Conservation (phyloP, 192 early-diverging fungal genomes). For the Thoreauomyces humboldtii region DNA sequence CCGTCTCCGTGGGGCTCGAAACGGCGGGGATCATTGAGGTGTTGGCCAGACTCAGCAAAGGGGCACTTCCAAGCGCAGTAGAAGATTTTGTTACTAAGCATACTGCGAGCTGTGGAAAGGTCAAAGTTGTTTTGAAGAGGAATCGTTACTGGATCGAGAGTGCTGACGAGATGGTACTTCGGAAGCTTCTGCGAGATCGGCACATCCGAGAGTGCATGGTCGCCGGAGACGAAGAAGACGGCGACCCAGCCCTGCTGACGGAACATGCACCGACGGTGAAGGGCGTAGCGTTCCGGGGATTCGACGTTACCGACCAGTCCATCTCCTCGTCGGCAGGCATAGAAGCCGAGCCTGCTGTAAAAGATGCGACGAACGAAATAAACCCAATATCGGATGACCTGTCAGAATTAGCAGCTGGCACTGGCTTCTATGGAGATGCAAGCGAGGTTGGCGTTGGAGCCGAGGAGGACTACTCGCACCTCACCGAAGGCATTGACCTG, state of each 20-base stretch:
- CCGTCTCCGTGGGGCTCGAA: slow-evolving; percentile 92
- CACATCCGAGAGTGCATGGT: slow-evolving; percentile 67
- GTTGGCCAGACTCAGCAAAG: slow-evolving; percentile 86
- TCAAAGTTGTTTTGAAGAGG: slow-evolving; percentile 93
- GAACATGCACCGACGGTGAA: slow-evolving; percentile 17
- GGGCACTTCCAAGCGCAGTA: slow-evolving; percentile 65
- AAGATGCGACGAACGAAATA: not conserved
- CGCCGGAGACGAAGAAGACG: too few relatives aligned
- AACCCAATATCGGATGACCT: not conserved
- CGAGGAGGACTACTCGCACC: too few relatives aligned
- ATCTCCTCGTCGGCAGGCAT: too few relatives aligned
- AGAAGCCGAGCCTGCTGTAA: too few relatives aligned
- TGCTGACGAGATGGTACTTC: slow-evolving; percentile 74
- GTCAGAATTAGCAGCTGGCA: not conserved
- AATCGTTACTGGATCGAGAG: slow-evolving; percentile 95
- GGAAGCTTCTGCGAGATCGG: slow-evolving; percentile 71
- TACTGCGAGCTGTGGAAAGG: slow-evolving; percentile 91
- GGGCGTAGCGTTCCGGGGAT: slow-evolving; percentile 19
- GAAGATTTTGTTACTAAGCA: slow-evolving; percentile 73
- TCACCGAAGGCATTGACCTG: slow-evolving; percentile 30
- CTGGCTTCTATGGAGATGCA: slow-evolving; percentile 1
- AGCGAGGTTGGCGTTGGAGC: not conserved
- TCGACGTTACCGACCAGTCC: not conserved
- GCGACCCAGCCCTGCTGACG: slow-evolving; percentile 16
- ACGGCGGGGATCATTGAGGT: slow-evolving; percentile 90